Evolutionary conservation across 2,329 filamentous ascomycete species (phyloP).

Genomic region (Penicillium brasilianum): DNA sequence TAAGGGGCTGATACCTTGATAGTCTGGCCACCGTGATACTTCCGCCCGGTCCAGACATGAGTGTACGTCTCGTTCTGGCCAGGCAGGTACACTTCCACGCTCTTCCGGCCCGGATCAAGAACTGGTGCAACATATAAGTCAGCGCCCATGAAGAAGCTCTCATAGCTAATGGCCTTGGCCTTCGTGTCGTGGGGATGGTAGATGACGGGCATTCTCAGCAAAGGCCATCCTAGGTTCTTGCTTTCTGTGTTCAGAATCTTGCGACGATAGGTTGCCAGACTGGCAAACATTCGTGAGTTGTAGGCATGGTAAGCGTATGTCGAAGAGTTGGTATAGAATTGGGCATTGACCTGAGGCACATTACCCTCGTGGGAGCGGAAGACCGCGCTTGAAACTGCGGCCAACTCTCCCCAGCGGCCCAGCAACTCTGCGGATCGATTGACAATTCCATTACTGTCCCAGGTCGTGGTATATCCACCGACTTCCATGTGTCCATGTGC

Average conservation of each 20-base stretch:
- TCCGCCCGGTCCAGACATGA: conserved; percentile 27
- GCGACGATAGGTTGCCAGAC: conserved; percentile 40
- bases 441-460: conserved; percentile 34
- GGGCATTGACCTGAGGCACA: conserved; percentile 43
- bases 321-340: conserved; percentile 44
- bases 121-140: conserved; percentile 33
- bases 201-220: conserved; percentile 33
- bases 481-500: conserved; percentile 43
- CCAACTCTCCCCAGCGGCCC: conserved; percentile 45
- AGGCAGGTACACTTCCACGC: conserved; percentile 29
- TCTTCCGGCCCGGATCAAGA: conserved; percentile 23
- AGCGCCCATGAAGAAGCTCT: conserved; percentile 31
- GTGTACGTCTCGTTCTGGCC: conserved; percentile 24
- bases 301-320: conserved; percentile 44
- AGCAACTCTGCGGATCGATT: conserved; percentile 43
- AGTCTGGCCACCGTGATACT: conserved; percentile 24
- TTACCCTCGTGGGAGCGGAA: conserved; percentile 48
- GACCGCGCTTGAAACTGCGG: conserved; percentile 40
- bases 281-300: conserved; percentile 43
- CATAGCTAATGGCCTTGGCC: conserved; percentile 30
- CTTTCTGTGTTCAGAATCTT: conserved; percentile 35
- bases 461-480: conserved; percentile 44
- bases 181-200: conserved; percentile 27
- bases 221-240: conserved; percentile 28
- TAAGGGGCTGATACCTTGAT: conserved; percentile 21